Percentiles rank a stretch among this genome's conserved stretches.
These are phyloP conservation scores for Eimeria zaria DNA, from an alignment of 169 alveolate species.

Conservation along the genomic window DNA sequence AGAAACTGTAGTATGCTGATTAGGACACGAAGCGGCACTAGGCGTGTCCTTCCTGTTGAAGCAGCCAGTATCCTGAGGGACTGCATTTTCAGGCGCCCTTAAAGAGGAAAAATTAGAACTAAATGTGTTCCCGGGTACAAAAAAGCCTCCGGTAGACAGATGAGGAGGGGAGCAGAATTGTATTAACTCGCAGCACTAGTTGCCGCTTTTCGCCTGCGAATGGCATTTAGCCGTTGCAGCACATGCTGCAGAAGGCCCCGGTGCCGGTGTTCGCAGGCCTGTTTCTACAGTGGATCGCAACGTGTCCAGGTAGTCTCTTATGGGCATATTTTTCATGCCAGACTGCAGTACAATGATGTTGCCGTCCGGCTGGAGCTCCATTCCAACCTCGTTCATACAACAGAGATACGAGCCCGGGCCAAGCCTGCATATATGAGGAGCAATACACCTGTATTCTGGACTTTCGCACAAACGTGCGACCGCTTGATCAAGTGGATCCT, in stretches of 20 bases:
- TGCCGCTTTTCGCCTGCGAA: neutral
- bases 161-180: neutral
- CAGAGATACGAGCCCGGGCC: conserved; percentile 73
- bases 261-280: neutral
- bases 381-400: conserved; percentile 46
- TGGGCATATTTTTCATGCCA: neutral
- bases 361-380: conserved; percentile 69
- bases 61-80: neutral
- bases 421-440: conserved; percentile 61
- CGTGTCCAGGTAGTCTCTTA: conserved; percentile 12
- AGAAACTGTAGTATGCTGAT: neutral
- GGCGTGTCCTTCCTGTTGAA: neutral
- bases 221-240: neutral
- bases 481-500: conserved; percentile 33
- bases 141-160: neutral
- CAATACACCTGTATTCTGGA: conserved; percentile 48
- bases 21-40: neutral
- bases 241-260: neutral
- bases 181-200: neutral
- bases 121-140: neutral
- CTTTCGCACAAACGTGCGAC: neutral
- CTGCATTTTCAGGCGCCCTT: neutral
- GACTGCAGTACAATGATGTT: conserved; percentile 14
- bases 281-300: conserved; percentile 26
- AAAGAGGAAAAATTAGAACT: neutral